phyloP scores from a whole-genome alignment of 352 stramenopile genomes.

The Globisporangium takayamanum region DNA sequence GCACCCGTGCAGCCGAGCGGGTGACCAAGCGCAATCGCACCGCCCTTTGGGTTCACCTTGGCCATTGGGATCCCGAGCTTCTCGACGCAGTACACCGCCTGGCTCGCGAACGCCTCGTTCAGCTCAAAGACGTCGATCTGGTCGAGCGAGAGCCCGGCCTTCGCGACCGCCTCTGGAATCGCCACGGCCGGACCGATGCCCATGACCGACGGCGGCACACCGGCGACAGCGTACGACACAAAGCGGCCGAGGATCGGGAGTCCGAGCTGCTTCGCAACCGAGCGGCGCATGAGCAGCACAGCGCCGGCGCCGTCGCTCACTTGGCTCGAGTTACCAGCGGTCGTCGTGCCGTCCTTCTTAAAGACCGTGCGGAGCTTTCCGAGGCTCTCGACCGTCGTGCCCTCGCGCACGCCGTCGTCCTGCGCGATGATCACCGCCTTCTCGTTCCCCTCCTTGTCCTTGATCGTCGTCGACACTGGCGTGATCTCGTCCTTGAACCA shows the following conservation, averaged over 20 bases:
- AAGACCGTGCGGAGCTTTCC: constrained; percentile 74
- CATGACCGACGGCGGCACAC: constrained; percentile 85
- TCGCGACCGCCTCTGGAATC: constrained; percentile 71
- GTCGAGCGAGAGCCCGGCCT: constrained; percentile 51
- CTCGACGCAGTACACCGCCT: constrained; percentile 79
- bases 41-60: constrained; percentile 89
- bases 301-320: constrained; percentile 87
- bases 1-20: constrained; percentile 87
- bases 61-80: constrained; percentile 68
- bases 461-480: constrained; percentile 64
- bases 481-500: constrained; percentile 89
- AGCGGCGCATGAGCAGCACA: constrained; percentile 82
- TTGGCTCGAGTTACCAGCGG: constrained; percentile 81
- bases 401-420: constrained; percentile 65
- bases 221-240: constrained; percentile 77
- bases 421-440: constrained; percentile 64
- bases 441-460: constrained; percentile 76
- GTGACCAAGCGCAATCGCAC: constrained; percentile 87
- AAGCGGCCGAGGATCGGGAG: constrained; percentile 81
- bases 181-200: constrained; percentile 77
- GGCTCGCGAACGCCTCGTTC: constrained; percentile 90
- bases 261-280: constrained; percentile 70
- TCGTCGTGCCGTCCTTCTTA: constrained; percentile 75
- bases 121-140: constrained; percentile 91
- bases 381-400: constrained; percentile 60